Percentiles rank a stretch among this genome's conserved stretches.
These are phyloP conservation scores for Dicorynia guianensis DNA, from an alignment of 306 rosid species.

Conservation along the genomic window DNA sequence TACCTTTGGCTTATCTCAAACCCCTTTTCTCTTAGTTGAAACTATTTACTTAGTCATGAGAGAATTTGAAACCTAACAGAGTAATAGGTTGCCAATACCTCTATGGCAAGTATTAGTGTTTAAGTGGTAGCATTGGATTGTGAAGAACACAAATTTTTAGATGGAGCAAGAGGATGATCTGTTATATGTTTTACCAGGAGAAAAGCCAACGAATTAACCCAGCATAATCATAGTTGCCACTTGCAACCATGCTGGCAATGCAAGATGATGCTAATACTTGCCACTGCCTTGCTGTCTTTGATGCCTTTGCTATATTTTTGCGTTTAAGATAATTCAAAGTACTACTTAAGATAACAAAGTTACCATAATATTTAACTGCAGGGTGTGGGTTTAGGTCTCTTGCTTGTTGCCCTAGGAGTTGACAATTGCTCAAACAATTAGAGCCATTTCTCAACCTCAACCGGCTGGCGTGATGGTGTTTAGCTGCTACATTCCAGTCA, in stretches of 20 bases:
- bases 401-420: slow-evolving; percentile 91
- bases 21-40: slow-evolving; percentile 14
- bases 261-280: slow-evolving; percentile 41
- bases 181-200: slow-evolving; percentile 22
- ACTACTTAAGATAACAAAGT: slow-evolving; percentile 64
- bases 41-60: background rate
- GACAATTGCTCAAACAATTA: slow-evolving; percentile 76
- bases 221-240: slow-evolving; percentile 42
- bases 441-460: slow-evolving; percentile 76
- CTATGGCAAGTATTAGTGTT: slow-evolving; percentile 3
- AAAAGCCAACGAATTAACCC: slow-evolving; percentile 36
- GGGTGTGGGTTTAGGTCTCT: slow-evolving; percentile 89
- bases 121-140: slow-evolving; percentile 33
- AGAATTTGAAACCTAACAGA: slow-evolving; percentile 14
- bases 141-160: slow-evolving; percentile 39
- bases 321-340: slow-evolving; percentile 48
- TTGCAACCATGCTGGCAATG: slow-evolving; percentile 41
- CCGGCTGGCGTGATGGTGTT: slow-evolving; percentile 76
- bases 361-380: slow-evolving; percentile 81
- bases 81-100: slow-evolving; percentile 3
- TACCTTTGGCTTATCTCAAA: slow-evolving; percentile 12
- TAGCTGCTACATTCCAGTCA: slow-evolving; percentile 63
- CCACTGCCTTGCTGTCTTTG: slow-evolving; percentile 47
- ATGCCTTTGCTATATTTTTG: slow-evolving; percentile 40
- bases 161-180: slow-evolving; percentile 33